These are phyloP conservation scores for Saccharomycopsis microspora DNA, from an alignment of 805 yeast genomes.

Conservation along the genomic window DNA sequence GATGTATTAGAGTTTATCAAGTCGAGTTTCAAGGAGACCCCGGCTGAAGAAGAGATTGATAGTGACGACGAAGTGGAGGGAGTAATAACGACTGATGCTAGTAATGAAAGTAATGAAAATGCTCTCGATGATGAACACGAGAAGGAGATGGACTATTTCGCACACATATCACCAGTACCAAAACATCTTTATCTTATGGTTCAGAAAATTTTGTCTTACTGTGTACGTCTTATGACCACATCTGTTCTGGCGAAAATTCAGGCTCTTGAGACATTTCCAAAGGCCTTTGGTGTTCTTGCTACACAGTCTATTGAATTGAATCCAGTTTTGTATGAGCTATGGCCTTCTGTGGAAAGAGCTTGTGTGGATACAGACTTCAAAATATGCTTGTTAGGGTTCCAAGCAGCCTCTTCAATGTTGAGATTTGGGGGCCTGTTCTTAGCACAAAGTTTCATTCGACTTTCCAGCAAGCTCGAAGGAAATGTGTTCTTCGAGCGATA, in stretches of 20 bases:
- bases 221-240: conserved; percentile 54
- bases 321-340: conserved; percentile 40
- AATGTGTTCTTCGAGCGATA: conserved; percentile 5
- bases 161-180: conserved; percentile 66
- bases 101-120: conserved; percentile 24
- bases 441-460: conserved; percentile 32
- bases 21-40: conserved; percentile 20
- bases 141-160: conserved; percentile 23
- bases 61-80: conserved; percentile 24
- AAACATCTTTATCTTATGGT: conserved; percentile 44
- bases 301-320: conserved; percentile 33
- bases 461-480: conserved; percentile 27
- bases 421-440: conserved; percentile 35
- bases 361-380: conserved; percentile 20
- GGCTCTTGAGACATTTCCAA: conserved; percentile 22
- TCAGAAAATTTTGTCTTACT: conserved; percentile 53
- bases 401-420: conserved; percentile 21
- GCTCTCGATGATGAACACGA: conserved; percentile 20
- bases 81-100: conserved; percentile 21
- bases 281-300: conserved; percentile 41
- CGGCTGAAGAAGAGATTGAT: conserved; percentile 27
- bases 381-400: conserved; percentile 22
- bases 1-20: conserved; percentile 35
- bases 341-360: conserved; percentile 32
- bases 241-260: conserved; percentile 46